A percentile compares a stretch with the other conserved stretches of the same genome.
These are phyloP conservation scores for Vicia sativa DNA, from an alignment of 306 rosid species.

Conservation along the genomic window DNA sequence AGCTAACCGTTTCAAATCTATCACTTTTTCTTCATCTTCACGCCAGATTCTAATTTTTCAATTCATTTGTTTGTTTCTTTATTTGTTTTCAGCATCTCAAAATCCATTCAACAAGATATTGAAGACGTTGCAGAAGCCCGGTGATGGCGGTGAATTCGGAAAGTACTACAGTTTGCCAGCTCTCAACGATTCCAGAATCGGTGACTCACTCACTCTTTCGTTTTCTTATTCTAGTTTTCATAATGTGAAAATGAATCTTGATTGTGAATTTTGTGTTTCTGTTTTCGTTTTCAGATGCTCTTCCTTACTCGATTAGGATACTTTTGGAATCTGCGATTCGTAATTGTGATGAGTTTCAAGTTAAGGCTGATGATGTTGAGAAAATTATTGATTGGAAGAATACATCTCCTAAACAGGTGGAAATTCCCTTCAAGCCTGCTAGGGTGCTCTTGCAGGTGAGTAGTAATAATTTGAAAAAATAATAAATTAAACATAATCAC, in stretches of 20 bases:
- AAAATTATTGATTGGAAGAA: constrained; percentile 94
- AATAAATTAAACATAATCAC: too few relatives aligned
- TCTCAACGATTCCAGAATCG: constrained; percentile 87
- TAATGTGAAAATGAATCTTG: constrained; percentile 22
- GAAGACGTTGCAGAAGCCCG: constrained; percentile 76
- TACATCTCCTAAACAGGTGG: constrained; percentile 78
- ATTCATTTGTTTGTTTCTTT: constrained; percentile 19
- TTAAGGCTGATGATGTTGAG: constrained; percentile 76
- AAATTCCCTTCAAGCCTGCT: constrained; percentile 96
- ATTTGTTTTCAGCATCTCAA: constrained; percentile 48
- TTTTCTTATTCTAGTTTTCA: neutral
- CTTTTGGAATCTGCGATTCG: constrained; percentile 97
- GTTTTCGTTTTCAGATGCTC: constrained; percentile 64
- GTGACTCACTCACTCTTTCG: constrained; percentile 46
- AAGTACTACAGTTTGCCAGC: constrained; percentile 88
- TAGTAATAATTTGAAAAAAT: neutral
- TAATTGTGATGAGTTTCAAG: constrained; percentile 93
- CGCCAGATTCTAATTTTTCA: neutral
- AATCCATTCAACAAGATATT: constrained; percentile 72
- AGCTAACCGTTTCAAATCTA: neutral
- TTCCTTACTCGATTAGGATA: constrained; percentile 88
- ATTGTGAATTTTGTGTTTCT: constrained; percentile 36
- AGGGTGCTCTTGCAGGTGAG: constrained; percentile 95
- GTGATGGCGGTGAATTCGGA: constrained; percentile 86
- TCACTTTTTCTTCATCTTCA: neutral